These are phyloP conservation scores for Neltuma alba DNA, from an alignment of 306 rosid species.

Conservation along the genomic window DNA sequence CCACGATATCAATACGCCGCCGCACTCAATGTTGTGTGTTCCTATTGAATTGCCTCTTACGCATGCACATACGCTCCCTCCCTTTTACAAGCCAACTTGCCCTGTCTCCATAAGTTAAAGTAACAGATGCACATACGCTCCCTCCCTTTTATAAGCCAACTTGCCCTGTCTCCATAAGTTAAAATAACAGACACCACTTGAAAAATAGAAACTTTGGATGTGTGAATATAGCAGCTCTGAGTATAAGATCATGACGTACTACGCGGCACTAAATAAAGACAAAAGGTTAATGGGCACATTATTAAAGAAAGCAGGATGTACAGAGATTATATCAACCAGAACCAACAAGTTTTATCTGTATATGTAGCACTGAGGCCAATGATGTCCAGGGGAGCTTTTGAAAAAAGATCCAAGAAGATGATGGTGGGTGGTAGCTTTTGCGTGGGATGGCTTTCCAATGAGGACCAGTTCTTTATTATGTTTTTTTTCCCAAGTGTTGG, in stretches of 20 bases:
- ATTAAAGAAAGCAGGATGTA: not conserved
- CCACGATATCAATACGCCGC: not conserved
- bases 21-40: not conserved
- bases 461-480: conserved; percentile 27
- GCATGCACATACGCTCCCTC: not conserved
- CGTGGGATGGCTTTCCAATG: conserved; percentile 31
- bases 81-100: not conserved
- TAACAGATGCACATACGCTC: not conserved
- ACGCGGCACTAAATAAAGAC: conserved; percentile 12
- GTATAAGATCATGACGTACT: not conserved
- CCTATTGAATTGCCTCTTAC: too few relatives aligned
- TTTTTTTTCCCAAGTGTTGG: not conserved
- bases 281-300: conserved; percentile 21
- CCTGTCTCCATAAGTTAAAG: not conserved
- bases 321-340: not conserved
- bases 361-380: not conserved
- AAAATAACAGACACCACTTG: not conserved
- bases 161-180: not conserved
- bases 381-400: not conserved
- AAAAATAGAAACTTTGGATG: not conserved
- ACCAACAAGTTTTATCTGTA: not conserved
- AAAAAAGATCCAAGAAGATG: conserved; percentile 7
- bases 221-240: not conserved
- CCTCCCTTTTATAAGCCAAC: not conserved
- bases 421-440: conserved; percentile 35